A percentile compares a stretch with the other conserved stretches of the same genome.
phyloP scores from a whole-genome alignment of 306 rosid species.

The Sechiopsis laciniata region DNA sequence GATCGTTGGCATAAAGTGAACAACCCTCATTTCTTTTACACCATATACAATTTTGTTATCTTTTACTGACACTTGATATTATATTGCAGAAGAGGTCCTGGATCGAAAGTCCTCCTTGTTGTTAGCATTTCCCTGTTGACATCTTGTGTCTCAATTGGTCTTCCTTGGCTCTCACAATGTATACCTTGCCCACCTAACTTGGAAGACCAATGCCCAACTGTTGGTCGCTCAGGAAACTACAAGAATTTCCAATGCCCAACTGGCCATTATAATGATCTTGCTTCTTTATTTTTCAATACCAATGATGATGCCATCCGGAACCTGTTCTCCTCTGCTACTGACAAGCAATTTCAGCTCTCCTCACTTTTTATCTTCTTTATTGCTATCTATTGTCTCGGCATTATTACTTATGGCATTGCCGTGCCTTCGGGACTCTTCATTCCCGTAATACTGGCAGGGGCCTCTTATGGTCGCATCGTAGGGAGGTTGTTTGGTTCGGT shows the following conservation, averaged over 20 bases:
- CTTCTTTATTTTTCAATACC: constrained; percentile 73
- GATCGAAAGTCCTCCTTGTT: constrained; percentile 50
- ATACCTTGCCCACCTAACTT: constrained; percentile 54
- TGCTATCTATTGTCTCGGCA: constrained; percentile 53
- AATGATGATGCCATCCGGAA: constrained; percentile 77
- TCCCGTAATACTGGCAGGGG: constrained; percentile 80
- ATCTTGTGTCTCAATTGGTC: constrained; percentile 52
- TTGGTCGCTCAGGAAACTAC: constrained; percentile 55
- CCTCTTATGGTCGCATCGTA: constrained; percentile 70
- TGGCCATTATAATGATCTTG: constrained; percentile 72
- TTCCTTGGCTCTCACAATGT: constrained; percentile 71
- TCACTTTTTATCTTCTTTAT: constrained; percentile 58
- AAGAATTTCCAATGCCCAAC: constrained; percentile 68
- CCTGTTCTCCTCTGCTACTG: constrained; percentile 46
- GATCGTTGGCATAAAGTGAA: too few relatives aligned
- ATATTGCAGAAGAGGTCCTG: constrained; percentile 66
- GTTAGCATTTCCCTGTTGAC: constrained; percentile 53
- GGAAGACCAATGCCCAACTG: constrained; percentile 53
- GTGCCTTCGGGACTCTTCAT: constrained; percentile 86
- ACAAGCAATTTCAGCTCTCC: constrained; percentile 50
- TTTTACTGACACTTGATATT: constrained; percentile 30
- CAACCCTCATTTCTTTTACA: constrained; percentile 4
- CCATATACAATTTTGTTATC: neutral
- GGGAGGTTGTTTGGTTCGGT: constrained; percentile 48
- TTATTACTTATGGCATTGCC: constrained; percentile 77